A percentile compares a stretch with the other conserved stretches of the same genome.
phyloP scores from a whole-genome alignment of 139 green algal species.

The Diplosphaera chodatii region DNA sequence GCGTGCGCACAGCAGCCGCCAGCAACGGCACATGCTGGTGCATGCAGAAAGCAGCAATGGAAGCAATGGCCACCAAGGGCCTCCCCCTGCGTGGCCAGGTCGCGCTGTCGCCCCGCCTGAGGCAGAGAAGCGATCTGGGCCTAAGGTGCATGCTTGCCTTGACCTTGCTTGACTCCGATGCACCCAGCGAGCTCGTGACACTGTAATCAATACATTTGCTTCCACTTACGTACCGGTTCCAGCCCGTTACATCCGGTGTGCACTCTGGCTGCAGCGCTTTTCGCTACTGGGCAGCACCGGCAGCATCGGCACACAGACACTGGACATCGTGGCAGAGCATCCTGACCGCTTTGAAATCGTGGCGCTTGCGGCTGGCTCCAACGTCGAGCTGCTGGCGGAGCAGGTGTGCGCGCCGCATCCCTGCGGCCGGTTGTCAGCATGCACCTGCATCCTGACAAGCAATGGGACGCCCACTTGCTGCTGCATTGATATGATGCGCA shows the following conservation, averaged over 20 bases:
- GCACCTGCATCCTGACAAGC: no score
- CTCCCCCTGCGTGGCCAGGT: slow-evolving; percentile 33
- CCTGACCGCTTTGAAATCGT: slow-evolving; percentile 87
- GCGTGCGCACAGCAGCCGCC: background rate
- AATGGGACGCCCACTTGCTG: no score
- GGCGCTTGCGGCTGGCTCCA: slow-evolving; percentile 86
- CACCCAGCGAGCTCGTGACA: no score
- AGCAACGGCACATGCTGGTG: background rate
- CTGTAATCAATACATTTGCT: no score
- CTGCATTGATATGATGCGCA: no score
- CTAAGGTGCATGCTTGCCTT: slow-evolving; percentile 15
- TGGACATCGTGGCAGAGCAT: slow-evolving; percentile 96
- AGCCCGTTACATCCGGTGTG: no score
- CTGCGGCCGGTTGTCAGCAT: no score
- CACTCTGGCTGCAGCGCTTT: slow-evolving; percentile 86
- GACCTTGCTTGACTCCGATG: no score
- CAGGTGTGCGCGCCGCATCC: slow-evolving; percentile 50
- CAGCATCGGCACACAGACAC: slow-evolving; percentile 97
- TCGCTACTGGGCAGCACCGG: slow-evolving; percentile 86
- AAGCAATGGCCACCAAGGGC: slow-evolving; percentile 6
- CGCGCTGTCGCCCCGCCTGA: slow-evolving; percentile 8
- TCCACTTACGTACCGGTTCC: no score
- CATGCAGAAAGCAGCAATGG: background rate
- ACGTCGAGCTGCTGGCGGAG: slow-evolving; percentile 88
- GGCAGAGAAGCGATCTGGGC: slow-evolving; percentile 11